Base-by-base conservation (phyloP, 2,329 filamentous ascomycete genomes). In the Colletotrichum liriopes region DNA sequence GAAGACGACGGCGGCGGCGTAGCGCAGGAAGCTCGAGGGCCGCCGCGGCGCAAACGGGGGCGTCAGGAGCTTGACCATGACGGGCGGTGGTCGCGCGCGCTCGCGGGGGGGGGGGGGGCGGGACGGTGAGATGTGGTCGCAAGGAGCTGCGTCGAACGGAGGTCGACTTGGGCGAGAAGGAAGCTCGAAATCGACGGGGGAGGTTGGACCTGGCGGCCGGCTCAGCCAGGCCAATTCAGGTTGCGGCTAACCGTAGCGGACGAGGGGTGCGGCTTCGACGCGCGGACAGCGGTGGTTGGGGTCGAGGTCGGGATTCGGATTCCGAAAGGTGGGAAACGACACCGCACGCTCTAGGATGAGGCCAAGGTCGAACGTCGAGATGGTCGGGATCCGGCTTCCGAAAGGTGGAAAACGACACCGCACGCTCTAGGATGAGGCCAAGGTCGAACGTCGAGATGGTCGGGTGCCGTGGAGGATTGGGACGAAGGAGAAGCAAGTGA, bases 1-100 rank as follows among this genome's bases (percentile, higher is more conserved):
- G 72, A 93, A 90, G 7, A 92, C 93, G 26, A 88, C 82, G 41
- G 86, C 81, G 2, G 94, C 85, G 75, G 93, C 92, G 77, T 88
- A 88, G 65, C 91, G 86, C 67, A 94, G 90, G 64, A 86, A 83
- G 66, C 85, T 82, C 61, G 84, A 84, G 11, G 81, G 82, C 65
- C 85, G 82, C 70, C 84, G 81, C 67, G 83, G 82, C 51, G 83
- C 82, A 69, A 86, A 85, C 41, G 79, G 79, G 43, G 83, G 80
- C 73, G 83, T 81, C 71, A 82, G 78, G 79, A 85, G 52, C 58
- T 74, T 74, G 64, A 74, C 72, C 73, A 74, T 74, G 56, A 54
- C 37, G 61, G 52, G 29, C 6, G 54, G 47, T 12, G 51, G 39
- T 41, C 32, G 26, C 20, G 47, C 23, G 58, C 47, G 18, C 18